Evolutionary conservation across 345 rosid species (phyloP), one percentile per base, ranked within the genome.

Genomic region (Citrus cavaleriei): DNA sequence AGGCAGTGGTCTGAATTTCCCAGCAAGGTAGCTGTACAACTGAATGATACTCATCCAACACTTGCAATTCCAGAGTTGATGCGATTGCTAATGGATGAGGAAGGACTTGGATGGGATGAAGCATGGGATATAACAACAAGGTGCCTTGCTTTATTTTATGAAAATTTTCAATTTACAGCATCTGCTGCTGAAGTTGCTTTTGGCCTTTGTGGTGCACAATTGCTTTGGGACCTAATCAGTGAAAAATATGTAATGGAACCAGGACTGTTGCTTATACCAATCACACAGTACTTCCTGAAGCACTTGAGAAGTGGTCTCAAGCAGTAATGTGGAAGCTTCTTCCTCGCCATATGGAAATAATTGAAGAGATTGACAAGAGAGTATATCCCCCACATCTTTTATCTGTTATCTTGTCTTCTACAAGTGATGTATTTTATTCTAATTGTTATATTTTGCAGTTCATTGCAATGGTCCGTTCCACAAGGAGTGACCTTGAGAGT

Each of bases 311-410:
- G 83, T 95, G 99, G 99, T 92, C 98, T 72, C 97, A 95, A 83
- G 55, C 91, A 72, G 90, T 95, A 72, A 89, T 92, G 97, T 79
- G 95, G 97, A 95, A 95, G 87, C 96, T 95, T 84, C 97, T 95
- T 84, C 99, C 99, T 84, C 99, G 99, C 77, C 99, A 93, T 82
- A 92, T 95, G 98, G 99, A 95, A 84, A 95, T 95, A 84, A 93
- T 93, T 83, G 93, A 87, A 82, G 99, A 95, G 83, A 92, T 93
- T 74, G 95, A 95, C 82, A 95, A 85, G 79, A 88, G 98, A 91
- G 99, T 93, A 90, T 67, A 90, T 67, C 63, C 51, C 62, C 28
- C 72, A 38, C 32, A 73, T 32, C 70, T 75, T 68, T 69, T 22
- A n/a, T n/a, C 57, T 37, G 24, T 55, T 24, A 60, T 80, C 67